Evolutionary conservation across 1,139 yeast genomes (phyloP), one percentile per base, ranked within the genome.

Genomic region (Candida gigantensis): DNA sequence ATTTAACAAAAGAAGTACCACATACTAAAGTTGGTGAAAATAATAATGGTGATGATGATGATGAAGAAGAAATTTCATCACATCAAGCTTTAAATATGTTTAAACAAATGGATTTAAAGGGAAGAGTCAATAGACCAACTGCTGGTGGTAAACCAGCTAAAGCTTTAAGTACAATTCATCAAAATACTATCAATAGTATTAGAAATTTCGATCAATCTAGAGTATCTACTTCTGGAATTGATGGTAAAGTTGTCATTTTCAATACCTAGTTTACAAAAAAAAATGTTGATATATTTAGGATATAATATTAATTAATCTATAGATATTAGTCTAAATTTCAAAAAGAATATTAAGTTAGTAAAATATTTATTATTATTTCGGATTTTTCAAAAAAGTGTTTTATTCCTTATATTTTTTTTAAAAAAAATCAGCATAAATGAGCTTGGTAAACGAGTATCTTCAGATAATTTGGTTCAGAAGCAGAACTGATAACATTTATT

Each of bases 71-170:
- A 55, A 72, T 78, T 36, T 71, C 81, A 18, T 81, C 84, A 41
- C 84, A 83, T 49, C 84, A 89, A 44, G 97, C 97, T 10, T 76
- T 92, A 58, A 86, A 86, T 65, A 88, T 92, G 92, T 94, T 94
- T 68, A 84, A 89, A 62, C 96, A 92, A 62, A 72, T 92, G 74
- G 99, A 92, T 63, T 76, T 92, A 61, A 90, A 89, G 72, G 98
- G 98, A 39, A 77, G 87, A 41, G 81, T 78, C 36, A 70, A 74
- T 47, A 68, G 72, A 43, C 64, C 70, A 18, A 45, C 48, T 32
- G 44, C 48, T 12, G 47, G 45, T 11, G 52, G 73, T 56, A 47
- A 47, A 17, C 65, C 75, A 25, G 56, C 62, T 24, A 72, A 75
- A 38, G 77, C 76, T 34, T 72, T 84, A 55, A 74, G 74, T 43